Evolutionary conservation across 352 stramenopile species (phyloP).

Genomic region (Phytophthora crassamura): DNA sequence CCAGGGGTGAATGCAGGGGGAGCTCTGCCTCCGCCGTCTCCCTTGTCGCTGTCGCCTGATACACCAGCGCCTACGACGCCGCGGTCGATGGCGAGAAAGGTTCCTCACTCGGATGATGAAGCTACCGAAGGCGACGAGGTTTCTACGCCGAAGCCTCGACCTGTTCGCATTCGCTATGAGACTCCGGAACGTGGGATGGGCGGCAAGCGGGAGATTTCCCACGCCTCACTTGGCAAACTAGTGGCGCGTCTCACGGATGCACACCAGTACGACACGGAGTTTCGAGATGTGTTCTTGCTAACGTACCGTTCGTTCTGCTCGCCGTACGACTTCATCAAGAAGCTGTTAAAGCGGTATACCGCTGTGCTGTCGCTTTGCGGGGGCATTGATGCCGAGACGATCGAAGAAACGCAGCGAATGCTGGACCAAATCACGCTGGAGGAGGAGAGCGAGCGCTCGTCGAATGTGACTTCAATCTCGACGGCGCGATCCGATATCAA

Average conservation of each 20-base stretch:
- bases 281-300: constrained; percentile 86
- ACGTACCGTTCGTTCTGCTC: constrained; percentile 86
- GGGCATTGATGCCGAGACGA: constrained; percentile 51
- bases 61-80: constrained; percentile 24
- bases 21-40: constrained; percentile 23
- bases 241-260: constrained; percentile 85
- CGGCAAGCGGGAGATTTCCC: constrained; percentile 85
- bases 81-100: constrained; percentile 29
- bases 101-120: constrained; percentile 16
- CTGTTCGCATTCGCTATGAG: constrained; percentile 82
- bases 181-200: constrained; percentile 60
- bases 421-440: constrained; percentile 75
- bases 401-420: constrained; percentile 68
- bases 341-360: constrained; percentile 87
- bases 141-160: constrained; percentile 40
- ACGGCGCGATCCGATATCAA: constrained; percentile 82
- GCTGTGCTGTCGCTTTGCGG: constrained; percentile 71
- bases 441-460: constrained; percentile 59
- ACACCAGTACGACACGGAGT: constrained; percentile 87
- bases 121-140: constrained; percentile 23
- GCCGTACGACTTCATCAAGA: constrained; percentile 89
- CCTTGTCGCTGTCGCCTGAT: constrained; percentile 28
- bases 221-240: constrained; percentile 85
- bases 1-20: constrained; percentile 23
- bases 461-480: constrained; percentile 69